phyloP scores from a whole-genome alignment of 768 basidiomycete species.

The Lactarius hatsudake region DNA sequence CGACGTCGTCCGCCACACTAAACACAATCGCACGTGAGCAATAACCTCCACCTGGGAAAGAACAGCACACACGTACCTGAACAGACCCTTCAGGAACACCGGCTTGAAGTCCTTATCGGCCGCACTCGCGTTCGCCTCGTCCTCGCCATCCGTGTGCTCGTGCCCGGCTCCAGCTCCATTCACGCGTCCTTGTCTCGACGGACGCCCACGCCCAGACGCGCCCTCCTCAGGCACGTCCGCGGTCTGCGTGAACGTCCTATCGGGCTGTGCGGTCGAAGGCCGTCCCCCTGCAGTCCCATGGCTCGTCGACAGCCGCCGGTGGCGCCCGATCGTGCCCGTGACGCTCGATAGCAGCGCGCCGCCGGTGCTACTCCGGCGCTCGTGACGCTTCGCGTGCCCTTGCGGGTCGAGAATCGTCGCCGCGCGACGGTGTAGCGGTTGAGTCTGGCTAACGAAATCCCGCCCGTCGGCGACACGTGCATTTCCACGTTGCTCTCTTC shows the following conservation, averaged over 20 bases:
- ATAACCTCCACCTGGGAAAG: background rate
- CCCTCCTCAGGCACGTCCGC: constrained; percentile 44
- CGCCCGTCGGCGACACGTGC: constrained; percentile 27
- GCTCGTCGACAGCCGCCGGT: constrained; percentile 70
- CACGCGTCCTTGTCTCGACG: background rate
- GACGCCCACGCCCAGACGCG: background rate
- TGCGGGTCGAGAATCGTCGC: constrained; percentile 75
- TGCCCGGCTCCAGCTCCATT: constrained; percentile 10
- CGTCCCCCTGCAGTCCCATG: constrained; percentile 39
- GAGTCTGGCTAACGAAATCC: constrained; percentile 45
- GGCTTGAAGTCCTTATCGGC: constrained; percentile 83
- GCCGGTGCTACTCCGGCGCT: constrained; percentile 74
- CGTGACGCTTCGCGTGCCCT: constrained; percentile 60
- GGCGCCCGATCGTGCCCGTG: constrained; percentile 60
- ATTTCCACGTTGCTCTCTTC: constrained; percentile 7
- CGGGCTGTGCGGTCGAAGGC: constrained; percentile 33
- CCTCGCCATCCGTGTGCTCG: constrained; percentile 22
- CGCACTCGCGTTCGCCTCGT: constrained; percentile 14
- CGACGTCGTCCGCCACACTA: constrained; percentile 90
- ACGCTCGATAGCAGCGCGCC: constrained; percentile 50
- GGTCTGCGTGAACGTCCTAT: constrained; percentile 50
- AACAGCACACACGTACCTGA: constrained; percentile 57
- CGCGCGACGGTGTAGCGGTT: constrained; percentile 68
- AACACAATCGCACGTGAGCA: constrained; percentile 15
- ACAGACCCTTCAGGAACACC: constrained; percentile 92